Percentiles rank a stretch among this genome's conserved stretches.
Evolutionary conservation across 495 filamentous ascomycete species (phyloP).

Genomic region (Trichoderma reesei): DNA sequence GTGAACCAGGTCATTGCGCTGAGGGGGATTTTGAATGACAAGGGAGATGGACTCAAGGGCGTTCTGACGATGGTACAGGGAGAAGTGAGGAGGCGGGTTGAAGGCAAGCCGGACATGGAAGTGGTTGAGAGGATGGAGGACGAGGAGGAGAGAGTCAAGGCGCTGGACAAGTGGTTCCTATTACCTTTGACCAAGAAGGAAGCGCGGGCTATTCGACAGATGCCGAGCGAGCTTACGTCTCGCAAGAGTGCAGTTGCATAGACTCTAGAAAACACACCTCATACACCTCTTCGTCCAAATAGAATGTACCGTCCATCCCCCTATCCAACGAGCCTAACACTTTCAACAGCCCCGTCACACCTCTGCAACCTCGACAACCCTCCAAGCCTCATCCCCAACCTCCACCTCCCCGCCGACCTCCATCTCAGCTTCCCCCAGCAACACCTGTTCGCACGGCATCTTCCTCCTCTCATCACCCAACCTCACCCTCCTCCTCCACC

Average conservation of each 20-base stretch:
- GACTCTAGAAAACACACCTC: no score
- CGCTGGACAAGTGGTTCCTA: conserved; percentile 45
- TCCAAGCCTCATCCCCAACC: not conserved
- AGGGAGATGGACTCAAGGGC: conserved; percentile 15
- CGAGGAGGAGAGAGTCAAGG: conserved; percentile 43
- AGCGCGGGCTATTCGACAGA: conserved; percentile 42
- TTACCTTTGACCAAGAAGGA: conserved; percentile 43
- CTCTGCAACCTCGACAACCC: not conserved
- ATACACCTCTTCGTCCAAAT: no score
- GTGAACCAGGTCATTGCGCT: conserved; percentile 31
- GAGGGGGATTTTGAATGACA: conserved; percentile 30
- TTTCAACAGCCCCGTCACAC: not conserved
- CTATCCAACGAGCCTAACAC: not conserved
- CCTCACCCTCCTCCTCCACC: conserved; percentile 1
- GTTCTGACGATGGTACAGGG: conserved; percentile 46
- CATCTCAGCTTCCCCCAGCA: not conserved
- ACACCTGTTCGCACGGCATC: not conserved
- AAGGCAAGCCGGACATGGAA: conserved; percentile 30
- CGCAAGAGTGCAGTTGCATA: not conserved
- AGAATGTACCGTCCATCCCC: not conserved
- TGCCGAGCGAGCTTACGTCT: conserved; percentile 32
- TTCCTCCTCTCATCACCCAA: not conserved
- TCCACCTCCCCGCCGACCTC: not conserved
- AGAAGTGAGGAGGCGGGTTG: conserved; percentile 47
- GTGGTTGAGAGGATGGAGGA: conserved; percentile 36